Base-by-base conservation (phyloP, 108 stramenopile species). In the Chaetoceros muelleri region DNA sequence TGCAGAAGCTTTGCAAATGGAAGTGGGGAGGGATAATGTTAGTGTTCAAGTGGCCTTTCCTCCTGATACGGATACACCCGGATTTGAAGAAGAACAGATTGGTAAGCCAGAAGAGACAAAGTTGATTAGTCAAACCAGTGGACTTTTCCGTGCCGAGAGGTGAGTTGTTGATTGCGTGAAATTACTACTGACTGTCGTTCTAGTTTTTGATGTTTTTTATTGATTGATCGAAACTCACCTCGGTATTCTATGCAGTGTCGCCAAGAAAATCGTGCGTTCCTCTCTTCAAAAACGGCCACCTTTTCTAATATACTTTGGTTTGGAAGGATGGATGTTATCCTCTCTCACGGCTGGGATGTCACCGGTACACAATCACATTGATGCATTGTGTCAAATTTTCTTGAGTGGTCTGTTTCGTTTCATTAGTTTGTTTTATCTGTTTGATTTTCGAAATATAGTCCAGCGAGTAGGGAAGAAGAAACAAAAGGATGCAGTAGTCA, bases 41-140 rank as follows among this genome's bases (percentile, higher is more conserved):
- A 61, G 62, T 46, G 65, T 98, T n/a, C 72, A 80, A 28, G 52
- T 97, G 34, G 85, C 87, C 3, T 98, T 82, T 78, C 98, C 98
- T 22, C 92, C 94, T 20, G 96, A 98, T 73, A 98, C 96, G 0
- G 90, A 92, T 63, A 98, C 98, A n/a, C 97, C 97, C 18, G 95
- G 94, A 0, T 98, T 75, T 65, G 78, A 84, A 62, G 74, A 67
- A 34, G 94, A 95, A 72, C 76, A 83, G 51, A 55, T 67, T 54
- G 67, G 52, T 23, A 88, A 84, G 56, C 94, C 94, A 28, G 61
- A 62, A 30, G 87, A 82, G 52, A 89, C 85, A 23, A 64, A 71
- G 21, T 58, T 79, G 64, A 74, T 88, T 20, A 82, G 70, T 50
- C 84, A 85, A 58, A 62, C 70, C 48, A 68, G 52, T 17, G 84